These are phyloP conservation scores for Avena atlantica DNA, from an alignment of 176 grass and related monocot species.

Conservation along the genomic window DNA sequence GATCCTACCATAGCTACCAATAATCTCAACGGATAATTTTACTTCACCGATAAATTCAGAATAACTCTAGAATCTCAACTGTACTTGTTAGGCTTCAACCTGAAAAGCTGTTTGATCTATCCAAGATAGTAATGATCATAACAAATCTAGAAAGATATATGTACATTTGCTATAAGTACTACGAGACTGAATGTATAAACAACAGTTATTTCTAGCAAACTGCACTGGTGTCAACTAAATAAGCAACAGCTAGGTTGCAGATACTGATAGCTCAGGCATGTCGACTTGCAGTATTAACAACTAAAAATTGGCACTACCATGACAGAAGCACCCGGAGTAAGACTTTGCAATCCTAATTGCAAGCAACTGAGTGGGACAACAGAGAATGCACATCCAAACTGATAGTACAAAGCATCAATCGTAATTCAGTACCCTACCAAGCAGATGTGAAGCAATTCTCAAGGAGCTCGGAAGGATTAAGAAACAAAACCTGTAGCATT, in stretches of 20 bases:
- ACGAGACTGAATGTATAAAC: background rate
- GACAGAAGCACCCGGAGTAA: background rate
- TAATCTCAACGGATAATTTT: background rate
- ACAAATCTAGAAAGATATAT: constrained; percentile 2
- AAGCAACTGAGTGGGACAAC: background rate
- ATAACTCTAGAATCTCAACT: constrained; percentile 12
- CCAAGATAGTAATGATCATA: constrained; percentile 7
- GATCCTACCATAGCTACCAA: background rate
- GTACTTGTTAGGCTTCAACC: constrained; percentile 9
- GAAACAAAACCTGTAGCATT: constrained; percentile 7
- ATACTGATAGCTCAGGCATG: constrained; percentile 28
- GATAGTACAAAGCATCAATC: background rate
- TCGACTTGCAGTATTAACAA: constrained; percentile 3
- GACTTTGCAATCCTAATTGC: background rate
- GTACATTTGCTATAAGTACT: background rate
- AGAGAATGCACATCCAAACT: constrained; percentile 16
- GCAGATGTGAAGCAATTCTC: background rate
- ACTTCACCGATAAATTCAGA: constrained; percentile 34
- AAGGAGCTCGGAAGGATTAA: constrained; percentile 11
- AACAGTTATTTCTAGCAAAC: constrained; percentile 7
- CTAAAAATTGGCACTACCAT: constrained; percentile 9
- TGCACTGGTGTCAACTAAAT: background rate
- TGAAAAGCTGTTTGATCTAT: constrained; percentile 22
- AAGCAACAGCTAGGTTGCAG: background rate
- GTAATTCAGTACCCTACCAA: background rate